A percentile compares a stretch with the other conserved stretches of the same genome.
These are phyloP conservation scores for Nitzschia palea DNA, from an alignment of 108 stramenopile genomes.

Conservation along the genomic window DNA sequence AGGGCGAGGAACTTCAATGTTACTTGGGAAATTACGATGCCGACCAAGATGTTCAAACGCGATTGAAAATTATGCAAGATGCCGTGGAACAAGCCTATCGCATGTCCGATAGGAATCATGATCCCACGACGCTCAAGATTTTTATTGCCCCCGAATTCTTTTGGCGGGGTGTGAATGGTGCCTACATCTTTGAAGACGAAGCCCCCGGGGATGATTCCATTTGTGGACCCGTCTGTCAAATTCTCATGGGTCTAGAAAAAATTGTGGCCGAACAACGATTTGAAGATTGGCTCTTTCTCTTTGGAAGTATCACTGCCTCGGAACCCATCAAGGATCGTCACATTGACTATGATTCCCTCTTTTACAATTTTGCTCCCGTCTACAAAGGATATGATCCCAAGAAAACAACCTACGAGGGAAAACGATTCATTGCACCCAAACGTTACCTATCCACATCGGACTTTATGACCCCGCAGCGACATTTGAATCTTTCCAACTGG, in stretches of 20 bases:
- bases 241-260: constrained; percentile 57
- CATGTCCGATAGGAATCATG: constrained; percentile 22
- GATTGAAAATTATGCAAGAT: constrained; percentile 61
- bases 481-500: constrained; percentile 38
- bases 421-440: constrained; percentile 71
- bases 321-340: constrained; percentile 40
- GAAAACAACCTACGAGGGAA: constrained; percentile 41
- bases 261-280: constrained; percentile 55
- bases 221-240: constrained; percentile 57
- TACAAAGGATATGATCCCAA: constrained; percentile 68
- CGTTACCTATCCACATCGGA: constrained; percentile 64
- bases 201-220: constrained; percentile 21
- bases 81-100: constrained; percentile 65
- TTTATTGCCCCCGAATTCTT: constrained; percentile 82
- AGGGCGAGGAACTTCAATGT: constrained; percentile 38
- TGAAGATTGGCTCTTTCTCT: constrained; percentile 72
- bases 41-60: constrained; percentile 38
- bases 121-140: constrained; percentile 48
- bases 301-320: constrained; percentile 64
- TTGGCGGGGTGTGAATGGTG: constrained; percentile 59
- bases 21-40: constrained; percentile 64
- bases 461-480: constrained; percentile 58
- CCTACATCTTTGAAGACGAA: constrained; percentile 54
- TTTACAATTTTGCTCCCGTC: constrained; percentile 76
- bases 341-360: constrained; percentile 50